Evolutionary conservation across 768 basidiomycete species (phyloP).

Genomic region (Auricularia auricula-judae): DNA sequence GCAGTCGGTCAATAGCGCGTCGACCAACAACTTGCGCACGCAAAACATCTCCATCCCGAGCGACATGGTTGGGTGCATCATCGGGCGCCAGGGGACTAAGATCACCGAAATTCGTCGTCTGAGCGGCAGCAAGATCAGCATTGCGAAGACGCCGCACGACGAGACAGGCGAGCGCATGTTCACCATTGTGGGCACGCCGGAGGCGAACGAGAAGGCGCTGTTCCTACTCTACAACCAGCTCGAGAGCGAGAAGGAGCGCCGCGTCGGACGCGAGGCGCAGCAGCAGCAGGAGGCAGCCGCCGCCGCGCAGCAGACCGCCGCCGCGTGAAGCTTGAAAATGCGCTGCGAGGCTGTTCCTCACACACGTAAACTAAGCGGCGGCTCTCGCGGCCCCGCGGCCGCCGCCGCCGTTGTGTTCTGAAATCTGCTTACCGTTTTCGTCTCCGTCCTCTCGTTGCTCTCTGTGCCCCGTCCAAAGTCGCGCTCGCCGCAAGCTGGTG

Average conservation of each 20-base stretch:
- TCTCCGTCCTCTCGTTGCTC: too few species aligned
- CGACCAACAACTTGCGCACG: conserved; percentile 74
- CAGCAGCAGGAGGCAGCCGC: neutral
- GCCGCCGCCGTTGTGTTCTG: too few species aligned
- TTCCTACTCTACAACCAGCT: conserved; percentile 91
- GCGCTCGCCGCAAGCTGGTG: too few species aligned
- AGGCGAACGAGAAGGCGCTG: conserved; percentile 95
- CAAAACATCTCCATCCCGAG: conserved; percentile 99
- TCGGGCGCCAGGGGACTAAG: conserved; percentile 32
- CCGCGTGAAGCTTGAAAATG: too few species aligned
- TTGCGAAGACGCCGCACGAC: conserved; percentile 98
- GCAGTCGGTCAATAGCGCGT: conserved; percentile 17
- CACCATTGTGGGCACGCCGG: conserved; percentile 92
- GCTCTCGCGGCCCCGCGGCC: too few species aligned
- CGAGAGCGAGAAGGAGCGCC: conserved; percentile 91
- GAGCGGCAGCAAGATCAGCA: conserved; percentile 95
- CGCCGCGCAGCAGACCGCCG: neutral
- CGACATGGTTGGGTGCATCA: conserved; percentile 80
- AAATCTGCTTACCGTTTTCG: too few species aligned
- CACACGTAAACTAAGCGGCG: too few species aligned
- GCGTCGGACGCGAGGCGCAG: conserved; percentile 60
- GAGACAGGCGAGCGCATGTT: conserved; percentile 99
- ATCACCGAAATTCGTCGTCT: conserved; percentile 98
- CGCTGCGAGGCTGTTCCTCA: too few species aligned
- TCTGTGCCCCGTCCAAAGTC: too few species aligned